Percentiles rank a stretch among this genome's conserved stretches.
Evolutionary conservation across 345 rosid species (phyloP).

Genomic region (Gossypium raimondii): DNA sequence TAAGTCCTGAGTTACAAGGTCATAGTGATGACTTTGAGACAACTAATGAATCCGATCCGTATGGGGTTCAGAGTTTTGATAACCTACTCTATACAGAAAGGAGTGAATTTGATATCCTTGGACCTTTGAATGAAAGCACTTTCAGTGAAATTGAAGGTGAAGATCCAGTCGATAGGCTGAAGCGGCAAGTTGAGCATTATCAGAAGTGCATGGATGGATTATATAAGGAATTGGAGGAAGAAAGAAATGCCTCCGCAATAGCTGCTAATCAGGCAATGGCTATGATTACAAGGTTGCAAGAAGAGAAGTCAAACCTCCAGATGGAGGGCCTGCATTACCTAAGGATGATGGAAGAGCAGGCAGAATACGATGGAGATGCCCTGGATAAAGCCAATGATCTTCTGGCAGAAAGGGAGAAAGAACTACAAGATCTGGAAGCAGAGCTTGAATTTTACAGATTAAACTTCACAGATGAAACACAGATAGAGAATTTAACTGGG

Average conservation of each 20-base stretch:
- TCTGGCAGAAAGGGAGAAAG: constrained; percentile 63
- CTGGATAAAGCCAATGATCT: constrained; percentile 65
- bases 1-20: constrained; percentile 11
- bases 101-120: constrained; percentile 39
- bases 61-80: constrained; percentile 32
- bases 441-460: constrained; percentile 52
- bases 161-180: constrained; percentile 43
- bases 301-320: constrained; percentile 73
- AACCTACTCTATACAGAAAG: constrained; percentile 27
- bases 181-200: constrained; percentile 54
- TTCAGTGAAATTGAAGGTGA: constrained; percentile 65
- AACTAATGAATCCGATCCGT: constrained; percentile 29
- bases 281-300: constrained; percentile 80
- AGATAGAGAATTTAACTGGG: constrained; percentile 24
- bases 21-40: constrained; percentile 26
- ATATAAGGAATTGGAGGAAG: constrained; percentile 67
- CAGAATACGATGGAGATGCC: constrained; percentile 67
- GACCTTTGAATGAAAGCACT: constrained; percentile 44
- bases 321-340: constrained; percentile 81
- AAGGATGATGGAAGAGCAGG: constrained; percentile 94
- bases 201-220: constrained; percentile 39
- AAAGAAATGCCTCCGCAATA: constrained; percentile 61
- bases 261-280: constrained; percentile 83
- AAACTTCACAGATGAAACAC: constrained; percentile 35
- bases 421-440: constrained; percentile 69